A percentile compares a stretch with the other conserved stretches of the same genome.
phyloP scores from a whole-genome alignment of 108 stramenopile species.

The Aureococcus anophagefferens region DNA sequence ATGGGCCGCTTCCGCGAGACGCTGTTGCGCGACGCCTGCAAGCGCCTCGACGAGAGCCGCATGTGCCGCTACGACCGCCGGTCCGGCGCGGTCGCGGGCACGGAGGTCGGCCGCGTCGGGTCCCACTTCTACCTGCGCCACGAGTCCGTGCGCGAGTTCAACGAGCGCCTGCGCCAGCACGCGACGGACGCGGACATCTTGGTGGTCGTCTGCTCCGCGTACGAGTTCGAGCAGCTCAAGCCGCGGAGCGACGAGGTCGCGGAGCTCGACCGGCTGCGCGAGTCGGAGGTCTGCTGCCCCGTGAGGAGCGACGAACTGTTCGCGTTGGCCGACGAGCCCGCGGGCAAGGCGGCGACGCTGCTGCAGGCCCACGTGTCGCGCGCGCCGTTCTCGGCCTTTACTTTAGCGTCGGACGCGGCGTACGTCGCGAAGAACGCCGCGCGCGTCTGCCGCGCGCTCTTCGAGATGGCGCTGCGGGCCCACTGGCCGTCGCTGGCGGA shows the following conservation, averaged over 20 bases:
- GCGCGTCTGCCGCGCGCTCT: conserved; percentile 85
- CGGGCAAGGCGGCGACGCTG: conserved; percentile 81
- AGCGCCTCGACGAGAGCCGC: conserved; percentile 59
- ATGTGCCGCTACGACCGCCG: conserved; percentile 75
- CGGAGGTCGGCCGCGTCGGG: conserved; percentile 84
- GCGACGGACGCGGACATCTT: conserved; percentile 70
- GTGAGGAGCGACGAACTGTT: conserved; percentile 17
- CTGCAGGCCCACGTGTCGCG: conserved; percentile 80
- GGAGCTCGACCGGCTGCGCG: conserved; percentile 46
- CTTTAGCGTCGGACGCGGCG: conserved; percentile 87
- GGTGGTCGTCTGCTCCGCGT: conserved; percentile 73
- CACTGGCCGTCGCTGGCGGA: conserved; percentile 38
- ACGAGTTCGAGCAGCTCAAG: conserved; percentile 87
- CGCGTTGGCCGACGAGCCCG: conserved; percentile 57
- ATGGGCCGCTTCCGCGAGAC: conserved; percentile 40
- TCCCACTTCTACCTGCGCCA: conserved; percentile 96
- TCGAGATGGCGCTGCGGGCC: conserved; percentile 77
- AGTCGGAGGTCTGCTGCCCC: background rate
- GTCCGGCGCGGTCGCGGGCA: conserved; percentile 80
- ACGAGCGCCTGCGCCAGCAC: conserved; percentile 53
- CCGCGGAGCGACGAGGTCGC: conserved; percentile 85
- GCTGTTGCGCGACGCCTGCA: conserved; percentile 69
- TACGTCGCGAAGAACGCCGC: conserved; percentile 93
- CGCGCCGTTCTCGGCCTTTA: conserved; percentile 63
- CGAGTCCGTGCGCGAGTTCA: conserved; percentile 85